These are phyloP conservation scores for Euptelea pleiosperma DNA, from an alignment of 164 flowering plant genomes.

Conservation along the genomic window DNA sequence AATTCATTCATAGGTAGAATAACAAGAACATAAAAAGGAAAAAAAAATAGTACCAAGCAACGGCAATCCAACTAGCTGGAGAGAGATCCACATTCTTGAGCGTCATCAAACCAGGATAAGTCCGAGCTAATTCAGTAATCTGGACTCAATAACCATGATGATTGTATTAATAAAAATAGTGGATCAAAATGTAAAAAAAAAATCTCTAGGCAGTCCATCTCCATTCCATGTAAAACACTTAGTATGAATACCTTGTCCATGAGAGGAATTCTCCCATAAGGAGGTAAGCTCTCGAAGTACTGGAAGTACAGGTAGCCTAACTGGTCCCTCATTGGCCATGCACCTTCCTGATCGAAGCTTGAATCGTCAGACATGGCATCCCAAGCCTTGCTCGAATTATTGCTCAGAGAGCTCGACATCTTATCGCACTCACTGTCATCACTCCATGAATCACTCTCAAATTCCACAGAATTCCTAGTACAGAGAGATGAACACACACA, in stretches of 20 bases:
- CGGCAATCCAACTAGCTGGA: conserved; percentile 82
- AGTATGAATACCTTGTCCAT: conserved; percentile 41
- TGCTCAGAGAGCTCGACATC: conserved; percentile 44
- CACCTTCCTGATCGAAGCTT: conserved; percentile 28
- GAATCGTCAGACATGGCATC: conserved; percentile 46
- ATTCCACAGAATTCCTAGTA: conserved; percentile 29
- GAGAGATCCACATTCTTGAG: conserved; percentile 56
- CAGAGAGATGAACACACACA: neutral
- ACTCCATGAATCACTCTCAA: conserved; percentile 49
- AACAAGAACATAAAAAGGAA: neutral
- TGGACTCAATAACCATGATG: conserved; percentile 14
- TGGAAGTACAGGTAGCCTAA: conserved; percentile 50
- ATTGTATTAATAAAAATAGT: too few relatives aligned
- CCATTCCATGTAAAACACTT: neutral
- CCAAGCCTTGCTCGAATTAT: conserved; percentile 46
- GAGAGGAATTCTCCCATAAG: conserved; percentile 48
- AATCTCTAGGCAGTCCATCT: neutral
- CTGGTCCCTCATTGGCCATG: conserved; percentile 26
- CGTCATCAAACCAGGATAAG: conserved; percentile 42
- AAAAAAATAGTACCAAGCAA: conserved; percentile 46
- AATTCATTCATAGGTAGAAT: too few relatives aligned
- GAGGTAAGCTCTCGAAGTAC: conserved; percentile 42
- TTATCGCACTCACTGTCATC: conserved; percentile 51
- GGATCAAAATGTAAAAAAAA: too few relatives aligned
- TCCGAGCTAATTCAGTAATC: conserved; percentile 39